These are phyloP conservation scores for Penicillium cataractarum DNA, from an alignment of 495 filamentous ascomycete species.

Conservation along the genomic window DNA sequence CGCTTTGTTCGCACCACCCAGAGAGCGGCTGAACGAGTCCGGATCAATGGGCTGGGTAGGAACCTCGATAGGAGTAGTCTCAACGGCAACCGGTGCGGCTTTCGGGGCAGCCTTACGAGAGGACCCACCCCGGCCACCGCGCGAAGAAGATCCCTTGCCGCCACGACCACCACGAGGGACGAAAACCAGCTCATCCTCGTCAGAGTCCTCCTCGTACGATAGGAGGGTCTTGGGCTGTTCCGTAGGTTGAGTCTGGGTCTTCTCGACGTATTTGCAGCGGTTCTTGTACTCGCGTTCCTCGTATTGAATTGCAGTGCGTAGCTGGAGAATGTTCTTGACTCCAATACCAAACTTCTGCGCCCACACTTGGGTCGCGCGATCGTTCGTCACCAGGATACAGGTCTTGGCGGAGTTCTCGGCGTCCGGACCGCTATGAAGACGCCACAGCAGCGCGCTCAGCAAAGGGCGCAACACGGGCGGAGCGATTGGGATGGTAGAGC, in stretches of 20 bases:
- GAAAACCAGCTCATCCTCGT: conserved; percentile 64
- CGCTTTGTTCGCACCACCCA: conserved; percentile 34
- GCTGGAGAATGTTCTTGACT: conserved; percentile 61
- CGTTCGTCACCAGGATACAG: conserved; percentile 63
- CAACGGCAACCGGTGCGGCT: conserved; percentile 24
- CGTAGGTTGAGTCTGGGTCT: conserved; percentile 36
- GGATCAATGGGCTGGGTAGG: conserved; percentile 59
- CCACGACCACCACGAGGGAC: conserved; percentile 51
- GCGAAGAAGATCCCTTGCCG: conserved; percentile 43
- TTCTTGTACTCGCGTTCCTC: conserved; percentile 64
- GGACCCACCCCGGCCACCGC: conserved; percentile 28
- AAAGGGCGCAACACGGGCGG: conserved; percentile 56
- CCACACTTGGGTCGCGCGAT: conserved; percentile 56
- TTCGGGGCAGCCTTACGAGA: conserved; percentile 36
- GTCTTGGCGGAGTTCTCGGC: conserved; percentile 43
- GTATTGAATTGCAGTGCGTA: conserved; percentile 60
- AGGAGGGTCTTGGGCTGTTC: conserved; percentile 46
- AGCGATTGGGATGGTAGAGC: conserved; percentile 41
- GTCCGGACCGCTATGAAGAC: conserved; percentile 54
- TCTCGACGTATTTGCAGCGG: conserved; percentile 53
- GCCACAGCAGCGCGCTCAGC: conserved; percentile 65
- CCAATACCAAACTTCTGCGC: conserved; percentile 64
- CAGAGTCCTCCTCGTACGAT: conserved; percentile 54
- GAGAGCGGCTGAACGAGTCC: conserved; percentile 55
- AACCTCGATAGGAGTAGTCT: conserved; percentile 43